phyloP scores from a whole-genome alignment of 176 grass and related monocot genomes.

The Typha latifolia region DNA sequence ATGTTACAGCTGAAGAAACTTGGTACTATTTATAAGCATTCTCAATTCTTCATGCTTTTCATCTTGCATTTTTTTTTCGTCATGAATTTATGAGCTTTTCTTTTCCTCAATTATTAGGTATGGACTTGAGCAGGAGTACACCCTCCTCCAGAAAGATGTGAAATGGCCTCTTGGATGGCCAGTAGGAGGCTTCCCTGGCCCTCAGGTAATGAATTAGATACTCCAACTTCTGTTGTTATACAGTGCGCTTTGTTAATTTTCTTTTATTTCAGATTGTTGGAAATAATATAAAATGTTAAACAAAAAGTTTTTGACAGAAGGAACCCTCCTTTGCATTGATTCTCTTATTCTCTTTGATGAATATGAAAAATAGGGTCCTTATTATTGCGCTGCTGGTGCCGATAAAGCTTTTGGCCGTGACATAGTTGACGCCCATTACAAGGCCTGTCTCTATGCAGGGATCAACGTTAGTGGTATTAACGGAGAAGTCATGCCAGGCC shows the following conservation, averaged over 20 bases:
- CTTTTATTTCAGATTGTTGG: background rate
- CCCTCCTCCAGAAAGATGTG: constrained; percentile 80
- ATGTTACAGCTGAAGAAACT: constrained; percentile 59
- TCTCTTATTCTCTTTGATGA: background rate
- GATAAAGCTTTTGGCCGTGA: constrained; percentile 71
- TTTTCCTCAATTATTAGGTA: constrained; percentile 34
- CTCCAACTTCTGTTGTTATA: background rate
- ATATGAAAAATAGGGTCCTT: constrained; percentile 47
- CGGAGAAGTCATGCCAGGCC: constrained; percentile 83
- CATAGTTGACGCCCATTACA: constrained; percentile 71
- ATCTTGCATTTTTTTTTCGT: too few relatives aligned
- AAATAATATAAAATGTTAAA: too few relatives aligned
- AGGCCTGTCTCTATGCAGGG: constrained; percentile 73
- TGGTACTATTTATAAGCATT: constrained; percentile 29
- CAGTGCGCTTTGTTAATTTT: background rate
- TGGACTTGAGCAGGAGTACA: constrained; percentile 95
- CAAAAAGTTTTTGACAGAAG: too few relatives aligned
- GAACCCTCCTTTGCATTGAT: background rate
- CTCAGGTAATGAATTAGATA: constrained; percentile 43
- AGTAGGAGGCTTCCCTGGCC: constrained; percentile 72
- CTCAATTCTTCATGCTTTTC: background rate
- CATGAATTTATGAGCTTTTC: background rate
- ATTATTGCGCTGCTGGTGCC: constrained; percentile 59
- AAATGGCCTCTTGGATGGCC: constrained; percentile 97
- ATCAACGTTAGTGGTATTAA: constrained; percentile 75